phyloP scores from a whole-genome alignment of 495 filamentous ascomycete species.

The Peziza echinospora region DNA sequence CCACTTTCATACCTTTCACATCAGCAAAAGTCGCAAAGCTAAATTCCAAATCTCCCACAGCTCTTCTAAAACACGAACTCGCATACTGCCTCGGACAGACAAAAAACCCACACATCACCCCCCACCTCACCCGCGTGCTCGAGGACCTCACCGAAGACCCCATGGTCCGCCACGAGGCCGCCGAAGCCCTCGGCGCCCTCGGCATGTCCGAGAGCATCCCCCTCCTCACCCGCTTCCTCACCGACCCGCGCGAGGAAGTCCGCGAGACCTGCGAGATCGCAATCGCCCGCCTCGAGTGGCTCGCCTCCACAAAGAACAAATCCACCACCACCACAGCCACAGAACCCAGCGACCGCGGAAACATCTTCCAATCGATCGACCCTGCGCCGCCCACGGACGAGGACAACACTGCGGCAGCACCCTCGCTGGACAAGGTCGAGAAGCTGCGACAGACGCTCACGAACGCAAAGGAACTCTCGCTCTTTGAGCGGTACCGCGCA shows the following conservation, averaged over 20 bases:
- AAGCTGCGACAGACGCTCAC: constrained; percentile 56
- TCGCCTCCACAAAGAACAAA: constrained; percentile 48
- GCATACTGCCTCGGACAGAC: constrained; percentile 95
- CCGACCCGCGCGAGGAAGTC: constrained; percentile 52
- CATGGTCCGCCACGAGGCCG: constrained; percentile 94
- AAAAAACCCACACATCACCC: constrained; percentile 46
- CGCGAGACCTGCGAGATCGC: constrained; percentile 93
- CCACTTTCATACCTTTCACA: neutral
- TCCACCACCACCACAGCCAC: constrained; percentile 52
- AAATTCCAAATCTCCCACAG: constrained; percentile 1
- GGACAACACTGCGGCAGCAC: constrained; percentile 24
- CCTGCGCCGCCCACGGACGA: constrained; percentile 74
- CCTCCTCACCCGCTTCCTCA: constrained; percentile 45
- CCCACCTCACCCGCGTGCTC: constrained; percentile 54
- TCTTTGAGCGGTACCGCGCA: constrained; percentile 87
- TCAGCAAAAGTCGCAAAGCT: neutral
- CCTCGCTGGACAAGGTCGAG: constrained; percentile 47
- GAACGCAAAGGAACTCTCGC: constrained; percentile 48
- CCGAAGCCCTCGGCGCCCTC: constrained; percentile 81
- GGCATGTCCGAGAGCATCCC: constrained; percentile 49
- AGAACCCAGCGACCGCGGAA: constrained; percentile 68
- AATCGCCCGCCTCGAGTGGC: constrained; percentile 83
- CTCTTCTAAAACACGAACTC: constrained; percentile 22
- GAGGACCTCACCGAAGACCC: constrained; percentile 58
- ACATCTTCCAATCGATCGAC: constrained; percentile 91